Percentiles rank a stretch among this genome's conserved stretches.
Conservation (phyloP, 2,329 filamentous ascomycete species). For the Alternaria longipes region DNA sequence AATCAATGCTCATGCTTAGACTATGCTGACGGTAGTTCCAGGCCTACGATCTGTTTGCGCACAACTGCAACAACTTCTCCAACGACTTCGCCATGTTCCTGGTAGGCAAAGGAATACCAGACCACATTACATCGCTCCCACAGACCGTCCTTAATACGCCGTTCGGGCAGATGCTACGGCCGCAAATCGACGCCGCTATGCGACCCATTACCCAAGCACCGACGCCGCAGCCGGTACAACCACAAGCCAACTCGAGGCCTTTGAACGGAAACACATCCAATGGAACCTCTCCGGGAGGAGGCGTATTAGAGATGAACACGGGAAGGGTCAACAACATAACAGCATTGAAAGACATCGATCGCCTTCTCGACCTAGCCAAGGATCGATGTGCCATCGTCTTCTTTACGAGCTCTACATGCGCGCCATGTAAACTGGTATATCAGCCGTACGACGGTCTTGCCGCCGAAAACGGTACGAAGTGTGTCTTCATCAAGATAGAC, state of each 20-base stretch:
- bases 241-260: slow-evolving; percentile 21
- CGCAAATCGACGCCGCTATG: slow-evolving; percentile 74
- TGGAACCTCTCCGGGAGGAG: slow-evolving; percentile 17
- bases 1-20: background rate
- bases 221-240: slow-evolving; percentile 46
- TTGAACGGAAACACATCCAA: slow-evolving; percentile 18
- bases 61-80: slow-evolving; percentile 98
- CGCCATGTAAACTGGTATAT: slow-evolving; percentile 84
- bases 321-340: slow-evolving; percentile 70
- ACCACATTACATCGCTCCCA: slow-evolving; percentile 85
- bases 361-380: slow-evolving; percentile 66
- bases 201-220: slow-evolving; percentile 69
- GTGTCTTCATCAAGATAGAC: slow-evolving; percentile 83
- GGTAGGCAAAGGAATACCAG: slow-evolving; percentile 85
- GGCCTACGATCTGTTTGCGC: slow-evolving; percentile 63
- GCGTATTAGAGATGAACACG: slow-evolving; percentile 31
- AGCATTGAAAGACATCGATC: slow-evolving; percentile 67
- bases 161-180: slow-evolving; percentile 86
- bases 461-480: slow-evolving; percentile 72
- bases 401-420: slow-evolving; percentile 89
- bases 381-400: slow-evolving; percentile 82
- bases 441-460: slow-evolving; percentile 84
- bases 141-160: slow-evolving; percentile 85
- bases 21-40: slow-evolving; percentile 31
- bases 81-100: slow-evolving; percentile 92